These are phyloP conservation scores for Saccharomycopsis sp. DNA, from an alignment of 805 yeast genomes.

Conservation along the genomic window DNA sequence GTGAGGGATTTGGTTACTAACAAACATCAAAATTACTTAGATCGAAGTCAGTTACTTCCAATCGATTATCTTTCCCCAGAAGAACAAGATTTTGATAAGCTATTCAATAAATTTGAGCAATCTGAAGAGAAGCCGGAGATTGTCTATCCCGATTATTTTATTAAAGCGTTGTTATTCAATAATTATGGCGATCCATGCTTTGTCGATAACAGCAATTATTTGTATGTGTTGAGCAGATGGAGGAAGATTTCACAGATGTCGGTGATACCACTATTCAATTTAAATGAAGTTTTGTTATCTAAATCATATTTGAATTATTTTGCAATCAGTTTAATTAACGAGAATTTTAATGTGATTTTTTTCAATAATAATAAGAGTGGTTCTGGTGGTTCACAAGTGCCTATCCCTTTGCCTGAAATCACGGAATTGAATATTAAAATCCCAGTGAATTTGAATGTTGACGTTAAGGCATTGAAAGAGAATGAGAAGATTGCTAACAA, in stretches of 20 bases:
- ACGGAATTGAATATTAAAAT: conserved; percentile 65
- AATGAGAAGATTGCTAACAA: conserved; percentile 28
- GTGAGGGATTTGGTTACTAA: conserved; percentile 39
- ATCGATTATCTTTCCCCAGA: conserved; percentile 25
- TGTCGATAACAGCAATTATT: conserved; percentile 69
- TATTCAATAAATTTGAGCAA: conserved; percentile 20
- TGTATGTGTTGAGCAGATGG: conserved; percentile 73
- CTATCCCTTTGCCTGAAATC: conserved; percentile 80
- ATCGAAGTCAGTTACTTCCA: conserved; percentile 32
- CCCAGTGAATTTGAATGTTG: conserved; percentile 43
- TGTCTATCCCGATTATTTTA: conserved; percentile 27
- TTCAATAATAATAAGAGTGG: conserved; percentile 58
- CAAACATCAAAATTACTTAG: conserved; percentile 35
- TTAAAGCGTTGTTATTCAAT: conserved; percentile 73
- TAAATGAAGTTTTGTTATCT: conserved; percentile 38
- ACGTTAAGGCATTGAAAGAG: conserved; percentile 26
- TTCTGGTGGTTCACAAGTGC: conserved; percentile 44
- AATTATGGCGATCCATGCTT: conserved; percentile 87
- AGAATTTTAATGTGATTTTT: conserved; percentile 65
- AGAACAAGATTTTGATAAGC: conserved; percentile 20
- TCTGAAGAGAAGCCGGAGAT: conserved; percentile 5
- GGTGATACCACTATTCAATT: conserved; percentile 82
- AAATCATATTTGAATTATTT: conserved; percentile 52
- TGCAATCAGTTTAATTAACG: conserved; percentile 76
- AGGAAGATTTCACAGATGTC: conserved; percentile 65